Conservation (phyloP, 768 basidiomycete genomes). For the Boletellus emodensis region DNA sequence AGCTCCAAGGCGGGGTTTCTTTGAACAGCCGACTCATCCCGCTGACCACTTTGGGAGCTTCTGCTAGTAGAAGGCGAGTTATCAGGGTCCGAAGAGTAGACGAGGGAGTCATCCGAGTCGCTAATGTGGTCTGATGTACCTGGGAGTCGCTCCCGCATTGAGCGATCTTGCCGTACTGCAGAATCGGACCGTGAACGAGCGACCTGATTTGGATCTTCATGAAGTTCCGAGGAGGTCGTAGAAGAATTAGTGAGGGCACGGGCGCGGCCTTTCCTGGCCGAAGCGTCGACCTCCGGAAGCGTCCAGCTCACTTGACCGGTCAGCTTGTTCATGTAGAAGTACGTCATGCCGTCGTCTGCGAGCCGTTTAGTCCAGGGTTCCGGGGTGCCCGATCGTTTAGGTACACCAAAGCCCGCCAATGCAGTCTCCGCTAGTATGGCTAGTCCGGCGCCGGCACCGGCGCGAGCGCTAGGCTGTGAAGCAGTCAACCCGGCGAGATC, state of each 20-base stretch:
- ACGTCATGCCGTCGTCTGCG: constrained; percentile 78
- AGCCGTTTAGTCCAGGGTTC: constrained; percentile 82
- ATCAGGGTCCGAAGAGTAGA: constrained; percentile 33
- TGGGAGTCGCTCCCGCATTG: constrained; percentile 26
- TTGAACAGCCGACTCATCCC: constrained; percentile 17
- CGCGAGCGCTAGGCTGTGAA: constrained; percentile 54
- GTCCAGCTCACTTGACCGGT: constrained; percentile 70
- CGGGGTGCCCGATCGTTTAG: constrained; percentile 56
- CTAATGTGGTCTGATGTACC: constrained; percentile 47
- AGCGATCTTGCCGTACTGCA: constrained; percentile 27
- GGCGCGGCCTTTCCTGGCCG: constrained; percentile 28
- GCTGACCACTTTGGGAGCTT: constrained; percentile 29
- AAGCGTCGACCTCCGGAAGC: constrained; percentile 44
- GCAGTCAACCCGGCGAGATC: constrained; percentile 55
- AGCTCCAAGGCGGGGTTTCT: constrained; percentile 37
- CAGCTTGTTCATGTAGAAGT: constrained; percentile 72
- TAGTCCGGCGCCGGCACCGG: constrained; percentile 50
- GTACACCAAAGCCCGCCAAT: constrained; percentile 57
- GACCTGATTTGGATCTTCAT: constrained; percentile 21
- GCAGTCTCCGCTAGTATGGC: constrained; percentile 36
- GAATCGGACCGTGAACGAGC: constrained; percentile 35
- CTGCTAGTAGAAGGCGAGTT: constrained; percentile 29
- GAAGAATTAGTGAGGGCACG: constrained; percentile 34
- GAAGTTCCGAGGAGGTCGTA: constrained; percentile 30
- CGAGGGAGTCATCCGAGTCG: constrained; percentile 76